phyloP scores from a whole-genome alignment of 768 basidiomycete genomes.

The Agrocybe chaxingu region DNA sequence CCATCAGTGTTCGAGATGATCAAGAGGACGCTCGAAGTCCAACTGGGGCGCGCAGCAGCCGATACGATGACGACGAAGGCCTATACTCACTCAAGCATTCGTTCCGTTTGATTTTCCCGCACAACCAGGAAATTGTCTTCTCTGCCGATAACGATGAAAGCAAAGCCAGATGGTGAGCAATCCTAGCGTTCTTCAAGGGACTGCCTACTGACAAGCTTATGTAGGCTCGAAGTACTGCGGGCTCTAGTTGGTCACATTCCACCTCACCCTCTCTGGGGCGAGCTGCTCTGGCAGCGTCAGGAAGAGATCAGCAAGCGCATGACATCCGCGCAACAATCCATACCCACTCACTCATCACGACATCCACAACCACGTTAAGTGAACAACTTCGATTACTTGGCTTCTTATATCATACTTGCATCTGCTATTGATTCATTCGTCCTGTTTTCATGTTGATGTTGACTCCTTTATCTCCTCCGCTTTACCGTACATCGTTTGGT shows the following conservation, averaged over 20 bases:
- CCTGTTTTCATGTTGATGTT: slow-evolving; percentile 20
- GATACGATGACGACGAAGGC: slow-evolving; percentile 54
- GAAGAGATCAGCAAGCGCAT: slow-evolving; percentile 41
- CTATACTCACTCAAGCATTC: slow-evolving; percentile 74
- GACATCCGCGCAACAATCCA: slow-evolving; percentile 21
- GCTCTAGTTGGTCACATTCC: slow-evolving; percentile 88
- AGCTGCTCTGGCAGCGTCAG: slow-evolving; percentile 84
- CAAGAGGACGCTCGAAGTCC: slow-evolving; percentile 54
- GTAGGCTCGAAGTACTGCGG: slow-evolving; percentile 81
- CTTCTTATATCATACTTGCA: slow-evolving; percentile 19
- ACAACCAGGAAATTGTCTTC: slow-evolving; percentile 80
- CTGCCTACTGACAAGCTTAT: not conserved
- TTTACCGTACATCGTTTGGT: slow-evolving; percentile 9
- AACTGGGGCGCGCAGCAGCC: slow-evolving; percentile 32
- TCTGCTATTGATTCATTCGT: slow-evolving; percentile 15
- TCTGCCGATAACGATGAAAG: slow-evolving; percentile 90
- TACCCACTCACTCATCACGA: slow-evolving; percentile 9
- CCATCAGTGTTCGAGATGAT: slow-evolving; percentile 72
- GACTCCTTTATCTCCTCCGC: slow-evolving; percentile 7
- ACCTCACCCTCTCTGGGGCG: slow-evolving; percentile 91
- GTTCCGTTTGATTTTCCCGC: slow-evolving; percentile 80
- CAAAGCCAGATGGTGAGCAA: slow-evolving; percentile 76
- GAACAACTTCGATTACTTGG: not conserved
- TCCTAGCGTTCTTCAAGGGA: not conserved
- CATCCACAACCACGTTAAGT: slow-evolving; percentile 10